A percentile compares a stretch with the other conserved stretches of the same genome.
phyloP scores from a whole-genome alignment of 2,329 filamentous ascomycete species.

The Grosmannia penicillata region DNA sequence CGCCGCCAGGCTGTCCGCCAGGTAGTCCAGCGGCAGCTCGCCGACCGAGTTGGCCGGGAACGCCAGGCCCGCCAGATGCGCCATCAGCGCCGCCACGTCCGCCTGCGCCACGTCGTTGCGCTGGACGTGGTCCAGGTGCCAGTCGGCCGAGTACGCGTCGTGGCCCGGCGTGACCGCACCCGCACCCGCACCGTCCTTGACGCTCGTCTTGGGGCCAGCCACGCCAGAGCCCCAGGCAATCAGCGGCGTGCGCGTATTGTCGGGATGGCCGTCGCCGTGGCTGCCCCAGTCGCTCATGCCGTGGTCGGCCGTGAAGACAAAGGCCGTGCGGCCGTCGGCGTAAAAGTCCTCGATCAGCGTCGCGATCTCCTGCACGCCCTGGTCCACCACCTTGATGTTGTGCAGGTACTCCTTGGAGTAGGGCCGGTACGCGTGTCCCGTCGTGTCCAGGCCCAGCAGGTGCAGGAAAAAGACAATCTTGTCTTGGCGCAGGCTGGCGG shows the following conservation, averaged over 20 bases:
- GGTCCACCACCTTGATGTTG: conserved; percentile 88
- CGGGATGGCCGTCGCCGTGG: conserved; percentile 91
- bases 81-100: conserved; percentile 90
- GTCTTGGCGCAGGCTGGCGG: conserved; percentile 59
- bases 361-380: conserved; percentile 74
- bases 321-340: conserved; percentile 70
- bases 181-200: neutral
- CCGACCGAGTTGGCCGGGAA: conserved; percentile 96
- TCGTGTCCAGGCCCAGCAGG: conserved; percentile 80
- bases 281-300: conserved; percentile 99
- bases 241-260: conserved; percentile 89
- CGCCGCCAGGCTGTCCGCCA: conserved; percentile 54
- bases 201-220: conserved; percentile 50
- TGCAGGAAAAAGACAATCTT: conserved; percentile 93
- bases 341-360: conserved; percentile 78
- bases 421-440: conserved; percentile 71
- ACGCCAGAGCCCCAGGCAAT: conserved; percentile 90
- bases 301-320: conserved; percentile 94
- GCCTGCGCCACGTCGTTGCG: conserved; percentile 89
- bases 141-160: conserved; percentile 82
- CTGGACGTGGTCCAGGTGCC: conserved; percentile 65
- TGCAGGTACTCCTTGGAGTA: conserved; percentile 92
- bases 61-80: conserved; percentile 73
- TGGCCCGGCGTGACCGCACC: conserved; percentile 54
- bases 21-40: conserved; percentile 71